phyloP scores from a whole-genome alignment of 2,329 filamentous ascomycete species.

The Tolypocladium endophyticum region DNA sequence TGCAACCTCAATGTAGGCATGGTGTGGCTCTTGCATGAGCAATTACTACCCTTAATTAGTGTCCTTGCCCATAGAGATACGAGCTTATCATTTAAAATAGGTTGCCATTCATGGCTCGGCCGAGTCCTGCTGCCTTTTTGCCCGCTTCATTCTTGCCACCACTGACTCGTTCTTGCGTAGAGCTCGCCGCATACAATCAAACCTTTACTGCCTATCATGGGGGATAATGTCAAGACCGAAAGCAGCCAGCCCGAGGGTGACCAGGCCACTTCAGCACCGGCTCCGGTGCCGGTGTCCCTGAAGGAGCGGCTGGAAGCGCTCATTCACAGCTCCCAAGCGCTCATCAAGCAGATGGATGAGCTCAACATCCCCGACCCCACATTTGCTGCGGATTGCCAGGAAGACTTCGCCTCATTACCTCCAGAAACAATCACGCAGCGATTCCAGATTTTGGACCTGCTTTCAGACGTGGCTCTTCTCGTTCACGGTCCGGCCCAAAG shows the following conservation, averaged over 20 bases:
- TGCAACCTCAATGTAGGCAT: neutral
- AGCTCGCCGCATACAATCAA: neutral
- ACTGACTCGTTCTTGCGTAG: too few species aligned
- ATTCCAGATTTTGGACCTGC: neutral
- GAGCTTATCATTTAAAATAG: neutral
- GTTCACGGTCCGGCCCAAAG: neutral
- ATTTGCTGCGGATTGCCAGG: neutral
- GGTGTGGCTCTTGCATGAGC: neutral
- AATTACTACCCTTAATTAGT: neutral
- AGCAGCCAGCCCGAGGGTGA: neutral
- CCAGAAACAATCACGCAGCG: neutral
- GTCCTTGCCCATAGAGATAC: neutral
- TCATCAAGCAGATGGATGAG: constrained; percentile 1
- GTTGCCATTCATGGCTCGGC: neutral
- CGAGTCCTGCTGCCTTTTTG: neutral
- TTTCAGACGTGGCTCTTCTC: neutral
- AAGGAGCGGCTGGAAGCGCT: neutral
- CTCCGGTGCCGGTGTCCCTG: neutral
- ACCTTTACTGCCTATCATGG: neutral
- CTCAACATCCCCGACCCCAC: neutral
- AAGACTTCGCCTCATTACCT: neutral
- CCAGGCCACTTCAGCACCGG: neutral
- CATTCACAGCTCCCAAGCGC: neutral
- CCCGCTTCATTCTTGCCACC: neutral
- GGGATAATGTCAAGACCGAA: neutral